A percentile compares a stretch with the other conserved stretches of the same genome.
Evolutionary conservation across 805 yeast species (phyloP).

Genomic region (Vanderwaltozyma verrucispora): DNA sequence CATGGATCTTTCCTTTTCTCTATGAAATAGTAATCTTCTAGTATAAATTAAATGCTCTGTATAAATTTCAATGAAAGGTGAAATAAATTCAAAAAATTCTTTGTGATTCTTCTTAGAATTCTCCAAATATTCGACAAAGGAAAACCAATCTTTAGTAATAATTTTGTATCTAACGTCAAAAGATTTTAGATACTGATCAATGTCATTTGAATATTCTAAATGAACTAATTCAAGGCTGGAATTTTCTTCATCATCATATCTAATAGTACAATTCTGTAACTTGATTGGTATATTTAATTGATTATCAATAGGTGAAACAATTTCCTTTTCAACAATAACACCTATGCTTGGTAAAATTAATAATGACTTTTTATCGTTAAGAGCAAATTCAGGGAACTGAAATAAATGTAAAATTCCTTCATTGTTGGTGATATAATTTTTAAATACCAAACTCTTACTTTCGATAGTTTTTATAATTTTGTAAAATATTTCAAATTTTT

Average conservation of each 20-base stretch:
- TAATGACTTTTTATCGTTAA: constrained; percentile 10
- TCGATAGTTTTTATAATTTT: constrained; percentile 23
- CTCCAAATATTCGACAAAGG: constrained; percentile 13
- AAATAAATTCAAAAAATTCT: constrained; percentile 6
- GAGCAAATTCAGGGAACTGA: constrained; percentile 15
- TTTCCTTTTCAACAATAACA: constrained; percentile 12
- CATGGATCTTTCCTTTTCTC: constrained; percentile 56
- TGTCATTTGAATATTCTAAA: constrained; percentile 22
- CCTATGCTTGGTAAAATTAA: constrained; percentile 20
- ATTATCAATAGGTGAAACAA: constrained; percentile 3
- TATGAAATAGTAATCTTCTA: constrained; percentile 27
- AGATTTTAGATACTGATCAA: constrained; percentile 20
- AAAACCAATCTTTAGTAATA: constrained; percentile 19
- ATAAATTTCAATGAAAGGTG: constrained; percentile 8
- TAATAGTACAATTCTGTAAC: constrained; percentile 22
- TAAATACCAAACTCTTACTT: constrained; percentile 20
- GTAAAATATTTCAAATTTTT: constrained; percentile 22
- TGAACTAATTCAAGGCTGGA: constrained; percentile 16
- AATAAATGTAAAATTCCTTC: constrained; percentile 7
- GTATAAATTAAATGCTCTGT: constrained; percentile 21
- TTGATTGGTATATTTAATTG: constrained; percentile 18
- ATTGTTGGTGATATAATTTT: constrained; percentile 22
- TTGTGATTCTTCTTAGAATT: constrained; percentile 6
- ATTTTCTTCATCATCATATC: constrained; percentile 10
- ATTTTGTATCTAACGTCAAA: constrained; percentile 15